Percentiles rank a stretch among this genome's conserved stretches.
Evolutionary conservation across 441 rosid species (phyloP).

Genomic region (Raphanus hybrid): DNA sequence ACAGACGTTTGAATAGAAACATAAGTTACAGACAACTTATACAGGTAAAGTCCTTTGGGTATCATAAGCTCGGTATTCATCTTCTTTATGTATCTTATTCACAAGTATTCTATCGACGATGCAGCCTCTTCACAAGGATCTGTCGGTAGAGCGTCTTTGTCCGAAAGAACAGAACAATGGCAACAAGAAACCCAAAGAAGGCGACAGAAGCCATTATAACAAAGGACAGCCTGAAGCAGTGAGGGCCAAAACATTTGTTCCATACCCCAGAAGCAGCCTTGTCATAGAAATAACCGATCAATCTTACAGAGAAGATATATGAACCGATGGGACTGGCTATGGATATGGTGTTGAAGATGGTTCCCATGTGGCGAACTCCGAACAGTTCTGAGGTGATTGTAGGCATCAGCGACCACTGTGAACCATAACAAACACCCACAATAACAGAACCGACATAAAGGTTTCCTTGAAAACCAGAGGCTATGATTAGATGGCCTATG

Average conservation of each 20-base stretch:
- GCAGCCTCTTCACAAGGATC: conserved; percentile 52
- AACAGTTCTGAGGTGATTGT: conserved; percentile 72
- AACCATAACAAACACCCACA: conserved; percentile 77
- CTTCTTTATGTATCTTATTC: conserved; percentile 12
- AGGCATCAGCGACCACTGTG: conserved; percentile 86
- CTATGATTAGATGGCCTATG: conserved; percentile 56
- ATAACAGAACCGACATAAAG: conserved; percentile 60
- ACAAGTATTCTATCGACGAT: conserved; percentile 32
- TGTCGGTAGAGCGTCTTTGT: conserved; percentile 63
- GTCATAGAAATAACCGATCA: conserved; percentile 75
- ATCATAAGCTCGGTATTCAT: background rate
- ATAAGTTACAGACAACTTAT: conserved; percentile 15
- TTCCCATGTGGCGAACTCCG: conserved; percentile 71
- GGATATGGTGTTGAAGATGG: conserved; percentile 76
- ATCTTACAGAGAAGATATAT: conserved; percentile 68
- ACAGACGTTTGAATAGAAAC: conserved; percentile 15
- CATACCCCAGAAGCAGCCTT: conserved; percentile 55
- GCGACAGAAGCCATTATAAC: conserved; percentile 70
- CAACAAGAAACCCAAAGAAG: conserved; percentile 64
- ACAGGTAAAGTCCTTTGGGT: conserved; percentile 15
- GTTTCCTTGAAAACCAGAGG: conserved; percentile 60
- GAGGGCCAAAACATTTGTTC: conserved; percentile 59
- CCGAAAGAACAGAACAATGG: conserved; percentile 54
- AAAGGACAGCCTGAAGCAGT: conserved; percentile 76
- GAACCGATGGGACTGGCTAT: conserved; percentile 79